Conservation (phyloP, 441 rosid species). For the Brassica balearica region DNA sequence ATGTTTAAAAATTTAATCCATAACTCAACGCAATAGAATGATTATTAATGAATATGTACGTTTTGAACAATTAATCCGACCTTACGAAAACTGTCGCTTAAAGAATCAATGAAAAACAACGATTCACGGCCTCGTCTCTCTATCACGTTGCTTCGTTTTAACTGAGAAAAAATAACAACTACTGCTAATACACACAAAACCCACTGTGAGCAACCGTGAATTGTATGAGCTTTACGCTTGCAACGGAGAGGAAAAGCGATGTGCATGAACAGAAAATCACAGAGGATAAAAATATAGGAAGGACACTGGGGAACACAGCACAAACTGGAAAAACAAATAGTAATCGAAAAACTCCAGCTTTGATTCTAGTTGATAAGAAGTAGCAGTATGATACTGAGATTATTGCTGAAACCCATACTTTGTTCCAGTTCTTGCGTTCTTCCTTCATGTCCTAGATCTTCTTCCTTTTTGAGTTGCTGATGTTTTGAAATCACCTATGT, state of each 20-base stretch:
- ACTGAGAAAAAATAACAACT: slow-evolving; percentile 39
- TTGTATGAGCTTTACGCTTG: not conserved
- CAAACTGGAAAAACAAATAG: not conserved
- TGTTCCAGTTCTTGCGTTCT: not conserved
- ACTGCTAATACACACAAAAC: slow-evolving; percentile 42
- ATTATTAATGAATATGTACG: too few species aligned
- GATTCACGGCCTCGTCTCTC: slow-evolving; percentile 9
- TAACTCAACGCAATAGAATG: too few species aligned
- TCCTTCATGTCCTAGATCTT: not conserved
- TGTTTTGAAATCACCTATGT: not conserved
- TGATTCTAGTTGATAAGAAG: not conserved
- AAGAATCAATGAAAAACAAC: not conserved
- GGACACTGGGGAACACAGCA: not conserved
- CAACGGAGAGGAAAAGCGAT: not conserved
- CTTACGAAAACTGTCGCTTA: not conserved
- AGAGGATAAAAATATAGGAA: not conserved
- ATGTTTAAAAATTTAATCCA: too few species aligned
- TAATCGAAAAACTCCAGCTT: not conserved
- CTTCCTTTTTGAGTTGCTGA: not conserved
- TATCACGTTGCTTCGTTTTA: slow-evolving; percentile 6
- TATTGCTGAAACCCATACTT: not conserved
- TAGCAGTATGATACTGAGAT: not conserved
- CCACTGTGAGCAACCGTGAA: slow-evolving; percentile 47
- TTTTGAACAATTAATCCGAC: not conserved
- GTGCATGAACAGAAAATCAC: not conserved